Base-by-base conservation (phyloP, 2,329 filamentous ascomycete genomes). In the Escovopsis sp. region DNA sequence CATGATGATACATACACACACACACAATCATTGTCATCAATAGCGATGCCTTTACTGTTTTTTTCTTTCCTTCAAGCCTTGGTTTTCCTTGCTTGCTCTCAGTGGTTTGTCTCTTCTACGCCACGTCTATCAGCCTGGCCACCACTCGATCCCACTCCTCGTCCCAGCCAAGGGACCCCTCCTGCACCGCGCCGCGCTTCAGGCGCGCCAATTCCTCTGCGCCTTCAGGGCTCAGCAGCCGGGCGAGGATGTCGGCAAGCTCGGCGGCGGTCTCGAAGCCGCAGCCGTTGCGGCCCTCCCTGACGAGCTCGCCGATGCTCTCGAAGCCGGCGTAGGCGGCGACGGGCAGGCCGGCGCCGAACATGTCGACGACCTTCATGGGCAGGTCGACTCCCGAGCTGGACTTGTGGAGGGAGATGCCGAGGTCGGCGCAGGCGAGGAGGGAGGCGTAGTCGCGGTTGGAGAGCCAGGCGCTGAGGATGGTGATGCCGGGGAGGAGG, bases 351-450 rank as follows among this genome's bases (percentile, higher is more conserved):
- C 88, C 90, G 0, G 87, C 81, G 3, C 90, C 90, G 54, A 98
- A 96, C 87, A 98, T 94, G 54, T 98, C 90, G 12, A 98, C 87
- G 1, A 98, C 86, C 60, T 98, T 98, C 90, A 98, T 98, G 0
- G 90, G 90, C 15, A 98, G 64, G 56, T 98, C 90, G 0, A 98
- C 86, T 1, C 90, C 90, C 3, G 85, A 94, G 45, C 82, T 92
- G 12, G 86, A 94, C 44, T 76, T 94, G 60, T 98, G 90, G 18
- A 98, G 63, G 38, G 84, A 93, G 17, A 98, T 74, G 9, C 90
- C 90, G 0, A 98, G 64, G 48, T 94, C 88, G 3, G 90, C 86
- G 31, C 79, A 79, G 10, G 79, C 82, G 21, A 98, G 73, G 4
- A 98, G 68, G 1, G 65, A 67, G 1, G 90, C 88, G 53, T 98